Base-by-base conservation (phyloP, 1,284 basidiomycete species). In the Tilletia caries region DNA sequence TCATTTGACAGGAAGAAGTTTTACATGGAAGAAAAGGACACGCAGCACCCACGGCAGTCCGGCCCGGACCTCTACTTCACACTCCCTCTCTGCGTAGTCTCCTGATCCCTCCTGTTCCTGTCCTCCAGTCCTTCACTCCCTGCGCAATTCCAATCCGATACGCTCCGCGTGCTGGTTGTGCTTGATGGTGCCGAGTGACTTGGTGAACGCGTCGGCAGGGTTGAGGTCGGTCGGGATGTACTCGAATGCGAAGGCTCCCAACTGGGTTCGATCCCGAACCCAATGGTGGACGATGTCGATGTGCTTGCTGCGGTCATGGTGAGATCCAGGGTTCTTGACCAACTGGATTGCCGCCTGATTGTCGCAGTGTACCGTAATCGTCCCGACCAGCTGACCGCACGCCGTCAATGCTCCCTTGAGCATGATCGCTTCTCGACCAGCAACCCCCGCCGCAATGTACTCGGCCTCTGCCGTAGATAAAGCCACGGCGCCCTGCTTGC, bases 211-310 rank as follows among this genome's bases (percentile, higher is more conserved):
- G 27, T 66, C 65, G 4, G 65, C 65, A 3, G 44, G 27, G 15
- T 66, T 44, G 12, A 27, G 12, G 34, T 18, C 29, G 8, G 25
- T 50, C 15, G 8, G 43, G 5, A 44, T n/a, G 20, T 46, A 41
- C n/a, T 10, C 18, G 32, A 66, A 66, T 3, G n/a, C n/a, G n/a
- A n/a, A n/a, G n/a, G n/a, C n/a, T n/a, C n/a, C 13, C 12, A 66
- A 20, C 25, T 29, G 18, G 25, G 15, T 27, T 15, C 25, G 23
- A 5, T 46, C 62, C 15, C 33, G 6, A 4, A 64, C 20, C 33
- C 33, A 64, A 20, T 64, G 62, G 37, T 64, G 62, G 5, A 15
- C 34, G 13, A 64, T 41, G 41, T 64, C 62, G 37, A 64, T 64
- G 62, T 64, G 62, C 62, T 64, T 64, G 20, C 29, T 41, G 3